Evolutionary conservation across 2,329 filamentous ascomycete genomes (phyloP).

Genomic region (Harringtonia aguacate): DNA sequence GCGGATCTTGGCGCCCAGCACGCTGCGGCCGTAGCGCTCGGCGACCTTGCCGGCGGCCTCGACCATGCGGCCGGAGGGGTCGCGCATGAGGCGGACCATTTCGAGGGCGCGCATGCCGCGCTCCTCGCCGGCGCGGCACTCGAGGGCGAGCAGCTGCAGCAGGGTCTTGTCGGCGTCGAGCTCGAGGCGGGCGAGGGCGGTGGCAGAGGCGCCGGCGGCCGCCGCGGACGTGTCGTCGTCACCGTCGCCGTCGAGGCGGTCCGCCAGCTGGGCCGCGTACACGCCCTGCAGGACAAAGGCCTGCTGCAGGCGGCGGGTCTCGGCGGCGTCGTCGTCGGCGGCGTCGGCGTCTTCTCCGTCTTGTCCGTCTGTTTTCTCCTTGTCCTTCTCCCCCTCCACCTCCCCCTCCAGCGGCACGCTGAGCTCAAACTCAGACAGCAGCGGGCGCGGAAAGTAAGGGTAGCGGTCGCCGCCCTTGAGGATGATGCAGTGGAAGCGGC

Average conservation of each 20-base stretch:
- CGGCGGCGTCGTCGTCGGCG: slow-evolving; percentile 22
- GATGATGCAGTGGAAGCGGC: slow-evolving; percentile 97
- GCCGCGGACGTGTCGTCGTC: too few species aligned
- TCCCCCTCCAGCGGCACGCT: slow-evolving; percentile 63
- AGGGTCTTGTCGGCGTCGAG: slow-evolving; percentile 84
- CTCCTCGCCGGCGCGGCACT: slow-evolving; percentile 89
- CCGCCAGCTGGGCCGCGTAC: slow-evolving; percentile 62
- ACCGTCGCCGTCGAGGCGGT: slow-evolving; percentile 49
- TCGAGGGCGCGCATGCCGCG: slow-evolving; percentile 91
- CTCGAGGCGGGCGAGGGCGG: slow-evolving; percentile 59
- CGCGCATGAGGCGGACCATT: slow-evolving; percentile 75
- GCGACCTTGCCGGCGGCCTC: slow-evolving; percentile 88
- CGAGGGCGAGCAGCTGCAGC: slow-evolving; percentile 75
- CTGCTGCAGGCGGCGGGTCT: slow-evolving; percentile 64
- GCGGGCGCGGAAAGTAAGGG: slow-evolving; percentile 81
- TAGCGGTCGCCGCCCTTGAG: slow-evolving; percentile 91
- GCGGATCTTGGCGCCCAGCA: slow-evolving; percentile 83
- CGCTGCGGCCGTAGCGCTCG: slow-evolving; percentile 65
- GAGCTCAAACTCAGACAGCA: slow-evolving; percentile 91
- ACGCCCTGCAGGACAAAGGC: slow-evolving; percentile 66
- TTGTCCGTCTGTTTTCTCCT: too few species aligned
- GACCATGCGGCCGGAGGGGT: slow-evolving; percentile 78
- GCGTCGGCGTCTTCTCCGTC: slow-evolving; percentile 15
- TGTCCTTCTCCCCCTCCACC: slow-evolving; percentile 13
- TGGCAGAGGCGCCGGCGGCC: slow-evolving; percentile 45